Conservation (phyloP, 1,139 yeast species). For the Williopsis jadinii region DNA sequence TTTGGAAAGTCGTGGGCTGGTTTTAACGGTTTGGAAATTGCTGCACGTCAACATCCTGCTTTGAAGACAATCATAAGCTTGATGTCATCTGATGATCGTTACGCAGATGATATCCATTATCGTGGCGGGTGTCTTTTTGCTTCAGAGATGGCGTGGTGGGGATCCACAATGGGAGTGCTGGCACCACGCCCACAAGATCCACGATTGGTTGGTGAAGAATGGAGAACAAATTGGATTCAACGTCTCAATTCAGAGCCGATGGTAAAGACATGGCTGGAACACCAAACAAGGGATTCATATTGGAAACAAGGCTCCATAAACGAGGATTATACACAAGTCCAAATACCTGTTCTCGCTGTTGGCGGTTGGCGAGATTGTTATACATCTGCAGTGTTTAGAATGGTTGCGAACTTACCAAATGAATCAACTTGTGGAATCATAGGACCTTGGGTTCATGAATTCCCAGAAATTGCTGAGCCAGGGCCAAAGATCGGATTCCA, state of each 20-base stretch:
- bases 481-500: slow-evolving; percentile 35
- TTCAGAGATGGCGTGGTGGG: slow-evolving; percentile 41
- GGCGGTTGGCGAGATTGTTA: slow-evolving; percentile 42
- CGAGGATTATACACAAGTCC: slow-evolving; percentile 31
- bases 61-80: slow-evolving; percentile 33
- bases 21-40: slow-evolving; percentile 36
- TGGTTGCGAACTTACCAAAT: slow-evolving; percentile 31
- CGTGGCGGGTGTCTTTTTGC: slow-evolving; percentile 37
- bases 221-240: slow-evolving; percentile 33
- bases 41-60: slow-evolving; percentile 37
- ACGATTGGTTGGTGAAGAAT: slow-evolving; percentile 28
- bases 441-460: slow-evolving; percentile 42
- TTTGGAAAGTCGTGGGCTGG: slow-evolving; percentile 44
- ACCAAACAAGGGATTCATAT: slow-evolving; percentile 34
- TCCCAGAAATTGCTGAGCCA: slow-evolving; percentile 38
- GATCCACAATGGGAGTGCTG: slow-evolving; percentile 34
- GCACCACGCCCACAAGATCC: slow-evolving; percentile 39
- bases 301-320: slow-evolving; percentile 38
- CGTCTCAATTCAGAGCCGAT: slow-evolving; percentile 31
- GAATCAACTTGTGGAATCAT: slow-evolving; percentile 26
- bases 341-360: slow-evolving; percentile 34
- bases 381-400: slow-evolving; percentile 33
- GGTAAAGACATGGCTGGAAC: slow-evolving; percentile 32
- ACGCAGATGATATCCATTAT: slow-evolving; percentile 38
- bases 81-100: slow-evolving; percentile 38